These are phyloP conservation scores for Cochlearia excelsa DNA, from an alignment of 345 rosid genomes.

Conservation along the genomic window DNA sequence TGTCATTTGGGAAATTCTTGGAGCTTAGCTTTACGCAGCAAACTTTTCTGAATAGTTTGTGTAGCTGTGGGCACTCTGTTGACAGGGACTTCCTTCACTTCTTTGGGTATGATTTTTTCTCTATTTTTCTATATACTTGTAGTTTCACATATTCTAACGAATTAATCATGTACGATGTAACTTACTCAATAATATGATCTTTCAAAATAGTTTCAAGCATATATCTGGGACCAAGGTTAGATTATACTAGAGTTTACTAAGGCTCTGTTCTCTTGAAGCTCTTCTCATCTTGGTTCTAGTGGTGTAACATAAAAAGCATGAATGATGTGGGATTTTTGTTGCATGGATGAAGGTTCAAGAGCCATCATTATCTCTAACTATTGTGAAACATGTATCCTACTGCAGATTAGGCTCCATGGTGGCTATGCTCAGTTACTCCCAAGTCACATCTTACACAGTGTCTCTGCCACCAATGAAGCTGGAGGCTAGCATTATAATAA, in stretches of 20 bases:
- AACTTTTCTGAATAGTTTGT: slow-evolving; percentile 41
- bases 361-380: slow-evolving; percentile 5
- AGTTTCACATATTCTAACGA: slow-evolving; percentile 14
- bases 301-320: slow-evolving; percentile 4
- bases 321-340: neutral
- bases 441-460: slow-evolving; percentile 60
- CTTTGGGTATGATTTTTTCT: slow-evolving; percentile 72
- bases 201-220: neutral
- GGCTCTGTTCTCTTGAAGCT: slow-evolving; percentile 13
- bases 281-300: slow-evolving; percentile 5
- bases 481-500: slow-evolving; percentile 55
- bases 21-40: slow-evolving; percentile 77
- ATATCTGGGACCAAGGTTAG: neutral
- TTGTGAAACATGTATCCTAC: slow-evolving; percentile 11
- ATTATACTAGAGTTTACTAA: slow-evolving; percentile 2
- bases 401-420: slow-evolving; percentile 84
- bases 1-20: slow-evolving; percentile 94
- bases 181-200: neutral
- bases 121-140: slow-evolving; percentile 11
- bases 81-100: slow-evolving; percentile 74
- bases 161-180: neutral
- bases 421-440: slow-evolving; percentile 84
- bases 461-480: slow-evolving; percentile 70
- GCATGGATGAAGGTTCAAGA: slow-evolving; percentile 6
- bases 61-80: slow-evolving; percentile 85